These are phyloP conservation scores for Fomitopsis palustris DNA, from an alignment of 1,284 basidiomycete genomes.

Conservation along the genomic window DNA sequence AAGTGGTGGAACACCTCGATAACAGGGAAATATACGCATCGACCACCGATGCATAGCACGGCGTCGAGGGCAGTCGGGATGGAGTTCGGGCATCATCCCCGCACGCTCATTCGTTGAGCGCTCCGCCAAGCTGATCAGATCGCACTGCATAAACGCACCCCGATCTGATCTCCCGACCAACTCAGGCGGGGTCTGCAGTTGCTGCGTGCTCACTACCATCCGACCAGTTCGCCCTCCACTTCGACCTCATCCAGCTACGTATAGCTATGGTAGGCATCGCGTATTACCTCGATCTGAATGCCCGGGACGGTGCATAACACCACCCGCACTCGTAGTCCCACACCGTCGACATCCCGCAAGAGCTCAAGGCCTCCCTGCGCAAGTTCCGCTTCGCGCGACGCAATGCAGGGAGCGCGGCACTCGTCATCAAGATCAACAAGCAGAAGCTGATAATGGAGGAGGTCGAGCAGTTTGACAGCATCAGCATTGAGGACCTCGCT, in stretches of 20 bases:
- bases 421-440: slow-evolving; percentile 89
- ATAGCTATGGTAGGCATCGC: too few relatives aligned
- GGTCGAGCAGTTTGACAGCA: slow-evolving; percentile 74
- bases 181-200: too few relatives aligned
- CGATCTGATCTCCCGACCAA: neutral
- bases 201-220: too few relatives aligned
- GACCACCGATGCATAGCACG: neutral
- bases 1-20: too few relatives aligned
- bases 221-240: too few relatives aligned
- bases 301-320: neutral
- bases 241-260: too few relatives aligned
- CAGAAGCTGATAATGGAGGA: slow-evolving; percentile 75
- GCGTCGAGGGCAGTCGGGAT: neutral
- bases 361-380: slow-evolving; percentile 71
- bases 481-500: slow-evolving; percentile 78
- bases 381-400: slow-evolving; percentile 82
- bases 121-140: neutral
- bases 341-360: slow-evolving; percentile 81
- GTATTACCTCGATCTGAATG: too few relatives aligned
- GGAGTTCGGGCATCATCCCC: neutral
- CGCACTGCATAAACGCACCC: neutral
- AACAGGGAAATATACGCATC: too few relatives aligned
- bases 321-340: slow-evolving; percentile 41
- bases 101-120: neutral
- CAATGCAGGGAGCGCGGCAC: slow-evolving; percentile 66